Conservation (phyloP, 208 protist species). For the Leishmania amazonensis region DNA sequence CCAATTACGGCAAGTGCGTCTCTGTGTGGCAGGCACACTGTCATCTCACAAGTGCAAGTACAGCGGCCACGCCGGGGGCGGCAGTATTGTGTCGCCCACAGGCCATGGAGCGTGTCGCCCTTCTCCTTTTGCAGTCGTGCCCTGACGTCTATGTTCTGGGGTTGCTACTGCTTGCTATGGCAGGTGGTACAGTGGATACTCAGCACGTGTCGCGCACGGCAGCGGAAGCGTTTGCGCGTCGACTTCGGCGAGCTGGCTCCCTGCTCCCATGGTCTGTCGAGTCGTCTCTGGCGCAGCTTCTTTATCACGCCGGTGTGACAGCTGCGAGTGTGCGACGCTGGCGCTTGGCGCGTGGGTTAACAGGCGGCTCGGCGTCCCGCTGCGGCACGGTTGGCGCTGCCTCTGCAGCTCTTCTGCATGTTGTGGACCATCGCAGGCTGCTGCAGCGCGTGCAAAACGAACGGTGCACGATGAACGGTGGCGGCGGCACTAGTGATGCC, state of each 20-base stretch:
- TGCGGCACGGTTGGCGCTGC: background rate
- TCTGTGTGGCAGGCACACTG: background rate
- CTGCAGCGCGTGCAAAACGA: background rate
- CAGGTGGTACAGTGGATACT: background rate
- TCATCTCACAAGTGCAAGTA: background rate
- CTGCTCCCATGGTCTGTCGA: constrained; percentile 20
- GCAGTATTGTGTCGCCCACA: background rate
- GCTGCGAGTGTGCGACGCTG: constrained; percentile 6
- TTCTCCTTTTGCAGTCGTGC: constrained; percentile 17
- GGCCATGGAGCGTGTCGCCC: constrained; percentile 7
- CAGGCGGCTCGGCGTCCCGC: background rate
- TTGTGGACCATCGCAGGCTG: constrained; percentile 28
- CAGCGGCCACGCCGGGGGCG: background rate
- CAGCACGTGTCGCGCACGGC: background rate
- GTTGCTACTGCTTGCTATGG: constrained; percentile 9
- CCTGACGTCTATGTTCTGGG: constrained; percentile 17
- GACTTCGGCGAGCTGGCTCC: background rate
- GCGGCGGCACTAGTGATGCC: background rate
- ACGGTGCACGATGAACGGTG: background rate
- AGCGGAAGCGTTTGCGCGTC: background rate
- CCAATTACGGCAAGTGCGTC: constrained; percentile 15
- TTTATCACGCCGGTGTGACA: constrained; percentile 24
- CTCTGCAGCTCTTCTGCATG: constrained; percentile 30
- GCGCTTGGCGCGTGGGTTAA: background rate
- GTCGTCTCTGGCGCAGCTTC: constrained; percentile 21